Evolutionary conservation across 495 filamentous ascomycete genomes (phyloP), one percentile per base, ranked within the genome.

Genomic region (Aspergillus nidulans): DNA sequence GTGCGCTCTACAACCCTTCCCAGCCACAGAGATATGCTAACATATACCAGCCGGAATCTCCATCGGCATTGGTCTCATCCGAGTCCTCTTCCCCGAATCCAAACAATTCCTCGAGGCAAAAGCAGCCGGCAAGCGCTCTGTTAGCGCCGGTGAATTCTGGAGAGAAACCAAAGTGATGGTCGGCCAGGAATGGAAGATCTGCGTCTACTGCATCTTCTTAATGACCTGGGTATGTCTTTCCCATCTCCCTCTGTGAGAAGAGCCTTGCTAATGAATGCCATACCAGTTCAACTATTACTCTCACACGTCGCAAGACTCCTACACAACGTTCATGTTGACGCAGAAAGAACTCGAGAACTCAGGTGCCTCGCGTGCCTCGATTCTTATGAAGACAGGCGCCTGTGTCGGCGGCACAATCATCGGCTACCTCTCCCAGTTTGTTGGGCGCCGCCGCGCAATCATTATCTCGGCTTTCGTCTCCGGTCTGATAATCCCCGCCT

Each of bases 341-440:
- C 77, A 85, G 34, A 90, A 90, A 65, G 48, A 81, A 41, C 75
- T 91, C 53, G 49, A 72, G 19, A 85, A 86, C 64, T 55, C 65
- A 2, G 68, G 63, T 4, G 85, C 87, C 9, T 85, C 79, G 9
- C 81, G 85, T n/a, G 86, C 85, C 12, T 82, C 77, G 41, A 89
- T 91, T 60, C 68, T 90, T 24, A 87, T 85, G 78, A 89, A 89
- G 61, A 79, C 75, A 1, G 88, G 88, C 21, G 85, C 85, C n/a
- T 82, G 82, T 51, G 79, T 90, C 3, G 88, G 88, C 21, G 87
- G 88, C 19, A 83, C 83, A 30, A 84, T 87, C 43, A 76, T 85
- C 36, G 88, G 88, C 4, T 90, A 89, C 60, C 52, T 85, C 21
- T 87, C 81, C 1, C 87, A 91, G 56, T 88, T 83, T 54, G 64